Base-by-base conservation (phyloP, 2,329 filamentous ascomycete species). In the Colletotrichum sansevieriae region DNA sequence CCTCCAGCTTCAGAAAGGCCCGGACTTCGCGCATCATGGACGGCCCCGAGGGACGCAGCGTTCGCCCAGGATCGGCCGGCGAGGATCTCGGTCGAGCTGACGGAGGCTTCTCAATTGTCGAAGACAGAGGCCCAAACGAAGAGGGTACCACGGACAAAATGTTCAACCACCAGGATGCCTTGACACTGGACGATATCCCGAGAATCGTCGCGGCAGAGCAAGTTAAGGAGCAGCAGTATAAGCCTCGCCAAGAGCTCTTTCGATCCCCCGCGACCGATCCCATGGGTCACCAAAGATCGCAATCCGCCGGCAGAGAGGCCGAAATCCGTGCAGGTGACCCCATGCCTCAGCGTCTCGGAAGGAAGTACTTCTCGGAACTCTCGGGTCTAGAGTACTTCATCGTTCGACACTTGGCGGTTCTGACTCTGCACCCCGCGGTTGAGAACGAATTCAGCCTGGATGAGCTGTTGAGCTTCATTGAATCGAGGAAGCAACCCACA, bases 341-440 rank as follows among this genome's bases (percentile, higher is more conserved):
- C 9, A 82, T 87, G 20, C 84, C 87, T 6, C 83, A 86, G 68
- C 85, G 82, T 59, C 80, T 84, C 76, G 81, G 85, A 1, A 93
- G 95, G 76, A 93, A 91, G 74, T 99, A 97, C 81, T 99, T 99
- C 78, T 98, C 96, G 0, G 96, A 99, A 77, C 87, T 99, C 6
- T 97, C 96, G 2, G 94, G 93, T 0, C 84, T 99, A 35, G 96
- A 99, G 77, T 98, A 98, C 77, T 98, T 99, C 79, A 98, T 98
- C 74, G 93, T 98, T 52, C 91, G 96, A 29, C 95, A 98, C 75
- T 90, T 98, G 65, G 96, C 96, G 10, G 96, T 99, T 6, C 84
- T 99, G 68, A 95, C 93, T 1, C 97, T 99, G 90, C 94, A 97
- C 72, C 94, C 96, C 7, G 85, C 98, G 78, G 85, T 99, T 5